phyloP scores from a whole-genome alignment of 352 stramenopile species.

The Globisporangium orthogonon region DNA sequence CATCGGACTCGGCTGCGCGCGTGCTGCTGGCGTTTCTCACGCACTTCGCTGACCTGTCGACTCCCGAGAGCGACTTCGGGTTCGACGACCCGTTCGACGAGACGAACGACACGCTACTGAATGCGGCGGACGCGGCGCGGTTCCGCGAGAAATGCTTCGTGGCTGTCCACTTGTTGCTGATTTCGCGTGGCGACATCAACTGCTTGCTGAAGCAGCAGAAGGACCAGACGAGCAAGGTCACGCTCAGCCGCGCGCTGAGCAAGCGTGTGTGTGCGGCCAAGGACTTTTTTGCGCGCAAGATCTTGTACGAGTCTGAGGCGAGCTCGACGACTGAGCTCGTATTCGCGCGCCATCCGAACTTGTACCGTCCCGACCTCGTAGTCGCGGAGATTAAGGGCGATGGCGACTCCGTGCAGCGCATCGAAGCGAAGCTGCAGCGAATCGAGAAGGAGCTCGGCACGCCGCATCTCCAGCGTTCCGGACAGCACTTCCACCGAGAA shows the following conservation, averaged over 20 bases:
- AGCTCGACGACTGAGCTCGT: conserved; percentile 23
- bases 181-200: conserved; percentile 51
- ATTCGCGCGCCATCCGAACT: conserved; percentile 53
- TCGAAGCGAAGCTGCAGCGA: conserved; percentile 55
- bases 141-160: conserved; percentile 64
- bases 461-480: conserved; percentile 32
- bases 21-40: conserved; percentile 56
- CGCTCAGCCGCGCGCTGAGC: conserved; percentile 67
- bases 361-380: conserved; percentile 59
- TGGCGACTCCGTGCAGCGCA: conserved; percentile 47
- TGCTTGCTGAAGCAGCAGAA: conserved; percentile 41
- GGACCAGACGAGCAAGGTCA: conserved; percentile 54
- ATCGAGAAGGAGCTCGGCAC: conserved; percentile 64
- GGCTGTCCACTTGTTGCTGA: conserved; percentile 55
- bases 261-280: conserved; percentile 41
- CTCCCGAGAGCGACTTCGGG: conserved; percentile 30
- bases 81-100: conserved; percentile 57
- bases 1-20: conserved; percentile 24
- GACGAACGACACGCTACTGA: conserved; percentile 61
- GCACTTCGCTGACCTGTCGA: conserved; percentile 52
- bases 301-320: conserved; percentile 42
- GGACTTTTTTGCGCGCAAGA: conserved; percentile 67
- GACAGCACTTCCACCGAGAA: conserved; percentile 48
- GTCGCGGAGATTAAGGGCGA: conserved; percentile 61
- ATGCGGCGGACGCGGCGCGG: conserved; percentile 25